phyloP scores from a whole-genome alignment of 2,329 filamentous ascomycete species.

The Colletotrichum simmondsii region DNA sequence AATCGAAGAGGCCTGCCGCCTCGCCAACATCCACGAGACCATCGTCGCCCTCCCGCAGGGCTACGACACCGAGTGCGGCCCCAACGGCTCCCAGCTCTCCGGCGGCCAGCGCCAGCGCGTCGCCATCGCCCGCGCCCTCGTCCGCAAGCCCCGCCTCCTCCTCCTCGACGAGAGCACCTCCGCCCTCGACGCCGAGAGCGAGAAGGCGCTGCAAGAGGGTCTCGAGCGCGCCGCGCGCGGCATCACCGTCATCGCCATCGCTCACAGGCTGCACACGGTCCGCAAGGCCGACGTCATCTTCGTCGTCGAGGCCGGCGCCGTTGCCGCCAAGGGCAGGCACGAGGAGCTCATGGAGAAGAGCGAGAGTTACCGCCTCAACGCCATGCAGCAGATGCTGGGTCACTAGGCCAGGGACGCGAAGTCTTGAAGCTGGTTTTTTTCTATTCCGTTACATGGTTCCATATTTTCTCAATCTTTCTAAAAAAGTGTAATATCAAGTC shows the following conservation, averaged over 20 bases:
- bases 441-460: not conserved
- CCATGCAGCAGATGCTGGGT: slow-evolving; percentile 60
- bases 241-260: slow-evolving; percentile 55
- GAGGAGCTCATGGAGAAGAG: slow-evolving; percentile 64
- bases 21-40: slow-evolving; percentile 69
- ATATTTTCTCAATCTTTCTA: not conserved
- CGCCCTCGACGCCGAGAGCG: slow-evolving; percentile 72
- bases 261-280: slow-evolving; percentile 57
- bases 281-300: slow-evolving; percentile 55
- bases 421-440: not conserved
- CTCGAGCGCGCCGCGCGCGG: slow-evolving; percentile 59
- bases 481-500: not conserved
- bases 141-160: slow-evolving; percentile 71
- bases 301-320: slow-evolving; percentile 61
- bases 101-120: slow-evolving; percentile 78
- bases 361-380: slow-evolving; percentile 63
- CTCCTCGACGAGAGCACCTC: slow-evolving; percentile 79
- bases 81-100: slow-evolving; percentile 72
- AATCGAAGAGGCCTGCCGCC: slow-evolving; percentile 65
- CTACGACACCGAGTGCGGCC: slow-evolving; percentile 67
- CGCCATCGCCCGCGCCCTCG: slow-evolving; percentile 74
- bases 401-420: slow-evolving; percentile 16
- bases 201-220: slow-evolving; percentile 66
- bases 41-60: slow-evolving; percentile 65
- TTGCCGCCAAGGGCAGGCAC: slow-evolving; percentile 64